phyloP scores from a whole-genome alignment of 345 rosid species.

The Angophora floribunda region DNA sequence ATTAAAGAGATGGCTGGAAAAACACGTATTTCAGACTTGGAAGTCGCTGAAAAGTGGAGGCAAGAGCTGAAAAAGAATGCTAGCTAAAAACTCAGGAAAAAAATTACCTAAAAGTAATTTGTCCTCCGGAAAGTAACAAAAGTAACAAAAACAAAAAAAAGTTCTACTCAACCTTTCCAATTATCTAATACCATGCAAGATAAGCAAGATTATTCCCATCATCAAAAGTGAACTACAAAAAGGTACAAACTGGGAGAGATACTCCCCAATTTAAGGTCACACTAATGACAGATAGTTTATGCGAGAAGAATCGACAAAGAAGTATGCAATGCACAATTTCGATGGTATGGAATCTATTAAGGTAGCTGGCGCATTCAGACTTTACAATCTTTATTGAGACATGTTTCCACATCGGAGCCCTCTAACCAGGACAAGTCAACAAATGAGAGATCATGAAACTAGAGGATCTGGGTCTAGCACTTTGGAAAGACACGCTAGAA shows the following conservation, averaged over 20 bases:
- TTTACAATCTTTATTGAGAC: neutral
- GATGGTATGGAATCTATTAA: neutral
- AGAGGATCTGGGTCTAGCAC: neutral
- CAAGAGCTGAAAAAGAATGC: neutral
- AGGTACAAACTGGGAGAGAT: neutral
- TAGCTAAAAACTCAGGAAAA: neutral
- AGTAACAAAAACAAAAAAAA: too few species aligned
- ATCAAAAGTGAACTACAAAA: neutral
- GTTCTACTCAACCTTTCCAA: neutral
- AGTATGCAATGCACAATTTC: neutral
- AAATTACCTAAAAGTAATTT: neutral
- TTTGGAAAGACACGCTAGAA: neutral
- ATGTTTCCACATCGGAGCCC: neutral
- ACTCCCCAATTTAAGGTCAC: neutral
- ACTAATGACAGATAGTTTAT: neutral
- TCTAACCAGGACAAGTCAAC: neutral
- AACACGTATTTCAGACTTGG: neutral
- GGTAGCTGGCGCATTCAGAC: neutral
- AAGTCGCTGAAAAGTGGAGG: neutral
- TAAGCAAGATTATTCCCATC: neutral
- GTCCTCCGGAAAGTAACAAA: neutral
- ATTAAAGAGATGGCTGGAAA: neutral
- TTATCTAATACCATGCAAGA: neutral
- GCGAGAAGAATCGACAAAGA: neutral
- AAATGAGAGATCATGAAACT: neutral